Base-by-base conservation (phyloP, 1,284 basidiomycete genomes). In the Pyrrhoderma lamaoense region DNA sequence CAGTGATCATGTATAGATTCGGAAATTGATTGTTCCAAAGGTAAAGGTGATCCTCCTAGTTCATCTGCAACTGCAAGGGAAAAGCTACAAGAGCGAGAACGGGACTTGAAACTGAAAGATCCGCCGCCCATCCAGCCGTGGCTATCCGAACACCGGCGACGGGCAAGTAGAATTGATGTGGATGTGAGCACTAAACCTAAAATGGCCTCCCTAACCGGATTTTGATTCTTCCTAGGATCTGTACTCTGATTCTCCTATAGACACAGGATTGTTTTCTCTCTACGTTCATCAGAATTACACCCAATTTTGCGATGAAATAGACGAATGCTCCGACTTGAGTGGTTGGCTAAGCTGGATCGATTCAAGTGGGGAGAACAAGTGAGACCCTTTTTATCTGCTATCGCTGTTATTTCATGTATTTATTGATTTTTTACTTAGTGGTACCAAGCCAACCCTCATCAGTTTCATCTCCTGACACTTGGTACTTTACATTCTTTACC, bases 211-310 rank as follows among this genome's bases (percentile, higher is more conserved):
- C 7, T 39, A 22, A 19, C 27, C 4, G 9, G 19, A 8, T 31
- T 35, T 35, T 4, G 31, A 22, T n/a, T 9, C 40, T n/a, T 27
- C 45, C 3, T 61, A 93, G 90, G 63, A 64, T 9, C 68, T 96
- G 2, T 91, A 91, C 61, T 79, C 86, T 0, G 88, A 93, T 57
- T 86, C 92, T 0, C 93, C 94, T 0, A 85, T 99, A 42, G 94
- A 98, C 64, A 80, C 90, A 0, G 89, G 89, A 1, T 73, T 96
- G 1, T 88, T 95, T 56, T 84, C 85, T 5, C 70, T 95, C 3
- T 99, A 97, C 65, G 75, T 95, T 2, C 93, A 98, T 58, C 93
- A 98, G 63, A 98, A 97, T 63, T 90, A 93, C 56, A 77, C 85
- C 0, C 81, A 84, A 48, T 99, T 92, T 64, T 92, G 87, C 61